A percentile compares a stretch with the other conserved stretches of the same genome.
phyloP scores from a whole-genome alignment of 768 basidiomycete genomes.

The Psilocybe sp. region DNA sequence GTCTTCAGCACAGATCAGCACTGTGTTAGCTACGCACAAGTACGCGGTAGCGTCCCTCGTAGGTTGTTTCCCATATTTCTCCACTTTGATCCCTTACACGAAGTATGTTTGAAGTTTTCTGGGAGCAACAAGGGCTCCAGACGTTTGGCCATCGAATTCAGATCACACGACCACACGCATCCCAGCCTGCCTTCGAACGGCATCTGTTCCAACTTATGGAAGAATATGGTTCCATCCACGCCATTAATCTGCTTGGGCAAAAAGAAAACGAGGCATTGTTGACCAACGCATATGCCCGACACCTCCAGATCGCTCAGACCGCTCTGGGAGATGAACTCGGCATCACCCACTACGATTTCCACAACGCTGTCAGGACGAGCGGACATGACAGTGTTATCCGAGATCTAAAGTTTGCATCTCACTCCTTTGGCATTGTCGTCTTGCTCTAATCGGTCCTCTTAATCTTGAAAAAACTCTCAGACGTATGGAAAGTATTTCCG shows the following conservation, averaged over 20 bases:
- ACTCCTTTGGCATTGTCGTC: neutral
- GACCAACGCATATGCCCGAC: constrained; percentile 78
- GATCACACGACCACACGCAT: constrained; percentile 92
- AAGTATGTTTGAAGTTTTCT: constrained; percentile 67
- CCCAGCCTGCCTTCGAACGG: constrained; percentile 95
- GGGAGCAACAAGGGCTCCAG: constrained; percentile 96
- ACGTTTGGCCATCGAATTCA: constrained; percentile 94
- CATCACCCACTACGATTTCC: constrained; percentile 94
- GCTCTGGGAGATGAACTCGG: constrained; percentile 66
- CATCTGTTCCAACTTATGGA: constrained; percentile 87
- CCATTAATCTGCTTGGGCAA: constrained; percentile 86
- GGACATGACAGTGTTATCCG: constrained; percentile 86
- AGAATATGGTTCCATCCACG: constrained; percentile 83
- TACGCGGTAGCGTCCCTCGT: constrained; percentile 95
- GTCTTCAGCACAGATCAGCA: constrained; percentile 84
- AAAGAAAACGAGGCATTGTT: constrained; percentile 91
- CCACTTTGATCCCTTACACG: constrained; percentile 13
- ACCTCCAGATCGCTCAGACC: constrained; percentile 64
- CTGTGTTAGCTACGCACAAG: constrained; percentile 90
- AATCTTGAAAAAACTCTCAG: constrained; percentile 29
- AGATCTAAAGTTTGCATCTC: constrained; percentile 56
- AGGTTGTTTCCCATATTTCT: constrained; percentile 33
- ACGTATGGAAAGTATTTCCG: constrained; percentile 53
- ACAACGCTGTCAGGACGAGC: constrained; percentile 70
- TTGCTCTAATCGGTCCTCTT: constrained; percentile 5